Percentiles rank a stretch among this genome's conserved stretches.
Evolutionary conservation across 208 protist genomes (phyloP).

Genomic region (Leishmania tropica): DNA sequence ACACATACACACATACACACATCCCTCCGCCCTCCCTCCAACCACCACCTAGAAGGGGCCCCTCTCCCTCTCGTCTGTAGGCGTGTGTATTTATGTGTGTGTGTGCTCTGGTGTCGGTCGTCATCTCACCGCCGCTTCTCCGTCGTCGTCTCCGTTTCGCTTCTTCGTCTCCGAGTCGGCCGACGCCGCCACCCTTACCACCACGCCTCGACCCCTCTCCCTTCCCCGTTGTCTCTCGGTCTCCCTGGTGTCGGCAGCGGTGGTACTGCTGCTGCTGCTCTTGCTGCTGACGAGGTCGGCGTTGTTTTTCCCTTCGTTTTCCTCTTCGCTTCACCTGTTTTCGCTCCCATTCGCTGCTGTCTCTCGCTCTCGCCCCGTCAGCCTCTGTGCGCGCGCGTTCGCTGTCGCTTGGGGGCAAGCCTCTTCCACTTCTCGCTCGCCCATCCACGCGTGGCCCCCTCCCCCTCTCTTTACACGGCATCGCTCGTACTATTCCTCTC

Average conservation of each 20-base stretch:
- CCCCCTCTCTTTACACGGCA: background rate
- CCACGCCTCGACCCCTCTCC: background rate
- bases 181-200: background rate
- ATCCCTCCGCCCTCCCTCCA: too few relatives aligned
- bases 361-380: background rate
- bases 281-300: background rate
- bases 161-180: background rate
- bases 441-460: too few relatives aligned
- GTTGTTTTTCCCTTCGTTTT: background rate
- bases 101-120: background rate
- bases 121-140: constrained; percentile 8
- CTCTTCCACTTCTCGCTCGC: background rate
- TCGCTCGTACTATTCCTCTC: background rate
- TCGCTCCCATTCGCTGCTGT: background rate
- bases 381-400: background rate
- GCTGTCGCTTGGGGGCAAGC: background rate
- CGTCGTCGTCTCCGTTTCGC: background rate
- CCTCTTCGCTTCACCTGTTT: background rate
- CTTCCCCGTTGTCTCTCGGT: background rate
- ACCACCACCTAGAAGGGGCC: background rate
- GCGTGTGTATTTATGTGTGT: background rate
- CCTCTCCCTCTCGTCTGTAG: background rate
- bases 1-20: background rate
- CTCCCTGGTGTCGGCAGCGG: background rate
- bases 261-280: too few relatives aligned